Evolutionary conservation across 2,329 filamentous ascomycete species (phyloP).

Genomic region (Sclerotinia borealis): DNA sequence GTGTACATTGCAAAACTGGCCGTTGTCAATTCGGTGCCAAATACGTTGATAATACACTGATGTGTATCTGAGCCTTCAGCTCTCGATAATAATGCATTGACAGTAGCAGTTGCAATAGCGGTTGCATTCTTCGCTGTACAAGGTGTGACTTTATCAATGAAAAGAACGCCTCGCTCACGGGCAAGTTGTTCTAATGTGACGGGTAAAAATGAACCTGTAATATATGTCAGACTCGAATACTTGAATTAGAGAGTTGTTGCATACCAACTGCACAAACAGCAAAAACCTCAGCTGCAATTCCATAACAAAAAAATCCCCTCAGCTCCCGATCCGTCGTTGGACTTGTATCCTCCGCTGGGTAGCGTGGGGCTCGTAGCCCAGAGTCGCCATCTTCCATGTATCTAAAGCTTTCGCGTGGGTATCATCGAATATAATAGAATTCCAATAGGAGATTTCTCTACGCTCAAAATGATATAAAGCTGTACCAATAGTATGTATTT

Average conservation of each 20-base stretch:
- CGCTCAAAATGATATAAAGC: background rate
- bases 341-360: slow-evolving; percentile 76
- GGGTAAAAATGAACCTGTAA: slow-evolving; percentile 76
- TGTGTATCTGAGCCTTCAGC: slow-evolving; percentile 22
- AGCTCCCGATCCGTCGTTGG: slow-evolving; percentile 82
- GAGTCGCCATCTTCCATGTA: slow-evolving; percentile 22
- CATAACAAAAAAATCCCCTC: slow-evolving; percentile 89
- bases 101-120: slow-evolving; percentile 14
- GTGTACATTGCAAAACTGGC: slow-evolving; percentile 98
- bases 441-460: background rate
- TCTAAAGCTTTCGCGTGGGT: background rate
- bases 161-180: slow-evolving; percentile 80
- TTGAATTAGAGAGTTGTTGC: slow-evolving; percentile 25
- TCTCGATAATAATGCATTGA: slow-evolving; percentile 23
- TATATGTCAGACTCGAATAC: slow-evolving; percentile 32
- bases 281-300: slow-evolving; percentile 92
- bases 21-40: slow-evolving; percentile 85
- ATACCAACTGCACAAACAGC: slow-evolving; percentile 80
- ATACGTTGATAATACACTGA: slow-evolving; percentile 68
- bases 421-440: background rate
- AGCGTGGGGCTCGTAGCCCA: slow-evolving; percentile 41
- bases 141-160: slow-evolving; percentile 68
- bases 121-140: slow-evolving; percentile 49
- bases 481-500: too few relatives aligned
- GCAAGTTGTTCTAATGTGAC: slow-evolving; percentile 92